Conservation (phyloP, 2,329 filamentous ascomycete species). For the Chrysoporthe cubensis region DNA sequence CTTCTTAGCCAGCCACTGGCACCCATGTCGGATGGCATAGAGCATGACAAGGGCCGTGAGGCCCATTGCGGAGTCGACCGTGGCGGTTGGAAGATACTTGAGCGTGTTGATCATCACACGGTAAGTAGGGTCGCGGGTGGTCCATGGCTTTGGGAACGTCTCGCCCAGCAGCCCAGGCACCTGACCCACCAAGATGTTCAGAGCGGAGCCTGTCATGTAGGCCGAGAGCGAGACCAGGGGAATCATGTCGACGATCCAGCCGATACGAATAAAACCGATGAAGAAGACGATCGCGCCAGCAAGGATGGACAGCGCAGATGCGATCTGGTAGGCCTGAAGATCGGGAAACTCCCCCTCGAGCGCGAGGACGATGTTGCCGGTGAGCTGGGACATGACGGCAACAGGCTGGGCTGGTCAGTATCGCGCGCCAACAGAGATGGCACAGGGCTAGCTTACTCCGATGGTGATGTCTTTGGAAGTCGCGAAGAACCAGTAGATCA, state of each 20-base stretch:
- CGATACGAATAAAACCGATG: slow-evolving; percentile 78
- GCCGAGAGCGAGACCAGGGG: slow-evolving; percentile 87
- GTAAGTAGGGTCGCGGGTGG: slow-evolving; percentile 79
- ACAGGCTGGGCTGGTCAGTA: slow-evolving; percentile 65
- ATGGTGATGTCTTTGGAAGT: slow-evolving; percentile 99
- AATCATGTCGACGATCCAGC: slow-evolving; percentile 93
- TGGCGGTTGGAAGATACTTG: slow-evolving; percentile 68
- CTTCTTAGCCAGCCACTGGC: slow-evolving; percentile 69
- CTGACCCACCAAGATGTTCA: slow-evolving; percentile 87
- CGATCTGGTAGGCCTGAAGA: slow-evolving; percentile 67
- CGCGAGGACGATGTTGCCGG: slow-evolving; percentile 77
- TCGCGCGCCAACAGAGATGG: slow-evolving; percentile 20
- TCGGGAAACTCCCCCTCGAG: slow-evolving; percentile 61
- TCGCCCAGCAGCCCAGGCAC: slow-evolving; percentile 83
- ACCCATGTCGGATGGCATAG: slow-evolving; percentile 72
- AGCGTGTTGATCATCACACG: slow-evolving; percentile 81
- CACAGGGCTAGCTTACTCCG: slow-evolving; percentile 63
- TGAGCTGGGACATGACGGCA: slow-evolving; percentile 91
- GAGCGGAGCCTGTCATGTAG: slow-evolving; percentile 95
- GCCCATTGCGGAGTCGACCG: slow-evolving; percentile 84
- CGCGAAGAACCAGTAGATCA: slow-evolving; percentile 97
- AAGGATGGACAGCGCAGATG: slow-evolving; percentile 78
- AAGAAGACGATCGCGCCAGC: slow-evolving; percentile 76
- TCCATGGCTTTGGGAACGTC: slow-evolving; percentile 57
- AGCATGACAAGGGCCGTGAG: slow-evolving; percentile 79